A percentile compares a stretch with the other conserved stretches of the same genome.
Conservation (phyloP, 345 rosid species). For the Eucalyptus dawsonii region DNA sequence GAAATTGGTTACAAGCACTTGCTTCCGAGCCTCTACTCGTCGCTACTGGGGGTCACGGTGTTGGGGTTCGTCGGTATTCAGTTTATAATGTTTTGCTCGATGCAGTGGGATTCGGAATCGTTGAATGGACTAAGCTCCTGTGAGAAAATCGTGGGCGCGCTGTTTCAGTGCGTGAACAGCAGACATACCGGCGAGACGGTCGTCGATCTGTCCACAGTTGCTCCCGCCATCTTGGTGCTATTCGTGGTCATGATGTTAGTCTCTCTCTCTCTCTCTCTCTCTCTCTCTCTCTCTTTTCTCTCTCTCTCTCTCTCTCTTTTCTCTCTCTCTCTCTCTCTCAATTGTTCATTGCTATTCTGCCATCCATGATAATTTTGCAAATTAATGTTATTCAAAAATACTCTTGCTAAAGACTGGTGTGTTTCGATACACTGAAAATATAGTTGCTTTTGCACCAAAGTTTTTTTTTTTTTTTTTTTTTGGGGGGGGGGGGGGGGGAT, state of each 20-base stretch:
- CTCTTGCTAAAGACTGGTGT: neutral
- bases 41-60: constrained; percentile 18
- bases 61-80: constrained; percentile 29
- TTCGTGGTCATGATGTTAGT: constrained; percentile 69
- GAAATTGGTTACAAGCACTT: constrained; percentile 34
- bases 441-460: neutral
- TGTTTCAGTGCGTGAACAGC: constrained; percentile 37
- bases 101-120: constrained; percentile 45
- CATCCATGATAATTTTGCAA: neutral
- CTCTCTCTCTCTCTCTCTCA: neutral
- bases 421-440: neutral
- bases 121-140: constrained; percentile 15
- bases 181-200: constrained; percentile 51
- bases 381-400: neutral
- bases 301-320: neutral
- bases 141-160: constrained; percentile 26
- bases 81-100: constrained; percentile 7
- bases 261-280: neutral
- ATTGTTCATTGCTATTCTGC: neutral
- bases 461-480: neutral
- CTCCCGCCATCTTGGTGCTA: constrained; percentile 41
- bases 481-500: fast-evolving
- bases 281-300: neutral
- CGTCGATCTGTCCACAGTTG: constrained; percentile 41
- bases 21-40: constrained; percentile 10